Percentiles rank a stretch among this genome's conserved stretches.
These are phyloP conservation scores for Tremella fuciformis DNA, from an alignment of 768 basidiomycete genomes.

Conservation along the genomic window DNA sequence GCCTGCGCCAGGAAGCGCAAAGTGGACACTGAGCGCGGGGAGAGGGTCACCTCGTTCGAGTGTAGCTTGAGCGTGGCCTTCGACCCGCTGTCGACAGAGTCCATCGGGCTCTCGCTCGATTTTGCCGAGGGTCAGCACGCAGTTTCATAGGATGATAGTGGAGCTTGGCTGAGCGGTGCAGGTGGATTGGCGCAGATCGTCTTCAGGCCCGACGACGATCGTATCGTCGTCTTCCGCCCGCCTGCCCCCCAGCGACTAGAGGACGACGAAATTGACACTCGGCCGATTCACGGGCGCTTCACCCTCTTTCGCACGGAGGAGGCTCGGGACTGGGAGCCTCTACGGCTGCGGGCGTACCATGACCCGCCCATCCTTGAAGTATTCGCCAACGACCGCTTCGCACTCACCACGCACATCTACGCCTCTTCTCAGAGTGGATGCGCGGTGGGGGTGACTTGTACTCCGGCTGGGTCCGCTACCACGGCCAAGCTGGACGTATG, in stretches of 20 bases:
- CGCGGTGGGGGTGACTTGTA: too few species aligned
- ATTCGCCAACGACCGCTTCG: conserved; percentile 15
- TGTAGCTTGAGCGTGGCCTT: background rate
- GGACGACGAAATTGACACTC: background rate
- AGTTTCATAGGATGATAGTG: too few species aligned
- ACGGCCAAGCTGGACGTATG: background rate
- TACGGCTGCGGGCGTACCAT: conserved; percentile 1
- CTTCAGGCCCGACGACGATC: conserved; percentile 4
- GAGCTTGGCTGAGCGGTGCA: background rate
- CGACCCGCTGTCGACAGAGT: too few species aligned
- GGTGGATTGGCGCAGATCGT: conserved; percentile 2
- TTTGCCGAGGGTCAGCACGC: too few species aligned
- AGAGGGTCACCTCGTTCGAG: too few species aligned
- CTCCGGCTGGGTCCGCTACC: too few species aligned
- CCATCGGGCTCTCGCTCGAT: too few species aligned
- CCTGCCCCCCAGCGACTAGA: background rate
- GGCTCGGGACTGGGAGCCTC: background rate
- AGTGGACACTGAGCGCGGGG: too few species aligned
- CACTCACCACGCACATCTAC: conserved; percentile 12
- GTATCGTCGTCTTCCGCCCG: conserved; percentile 1
- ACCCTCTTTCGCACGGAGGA: conserved; percentile 2
- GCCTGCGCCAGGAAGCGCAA: too few species aligned
- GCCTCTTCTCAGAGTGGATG: too few species aligned
- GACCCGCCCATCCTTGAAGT: conserved; percentile 12
- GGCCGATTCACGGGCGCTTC: background rate